phyloP scores from a whole-genome alignment of 495 filamentous ascomycete species.

The Echria macrotheca region DNA sequence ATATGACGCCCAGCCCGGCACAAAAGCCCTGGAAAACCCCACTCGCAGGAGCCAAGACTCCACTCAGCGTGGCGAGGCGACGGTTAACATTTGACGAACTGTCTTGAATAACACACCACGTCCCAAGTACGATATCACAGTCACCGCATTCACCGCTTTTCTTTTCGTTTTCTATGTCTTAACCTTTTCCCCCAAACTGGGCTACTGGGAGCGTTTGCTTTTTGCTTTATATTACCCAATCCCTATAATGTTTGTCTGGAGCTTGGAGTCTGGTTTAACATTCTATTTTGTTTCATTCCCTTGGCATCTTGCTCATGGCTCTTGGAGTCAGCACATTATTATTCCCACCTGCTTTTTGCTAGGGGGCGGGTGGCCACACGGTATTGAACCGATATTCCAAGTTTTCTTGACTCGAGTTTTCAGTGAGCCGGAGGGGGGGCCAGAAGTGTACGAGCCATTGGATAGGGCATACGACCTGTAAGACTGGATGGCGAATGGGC shows the following conservation, averaged over 20 bases:
- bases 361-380: too few species aligned
- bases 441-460: conserved; percentile 1
- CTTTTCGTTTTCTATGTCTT: neutral
- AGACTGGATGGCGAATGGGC: neutral
- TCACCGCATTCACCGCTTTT: neutral
- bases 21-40: conserved; percentile 78
- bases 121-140: neutral
- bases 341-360: too few species aligned
- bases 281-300: too few species aligned
- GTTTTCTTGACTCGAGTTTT: too few species aligned
- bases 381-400: too few species aligned
- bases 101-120: conserved; percentile 1
- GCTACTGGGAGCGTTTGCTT: too few species aligned
- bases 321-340: too few species aligned
- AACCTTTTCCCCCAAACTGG: conserved; percentile 8
- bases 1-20: conserved; percentile 91
- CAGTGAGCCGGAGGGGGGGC: neutral
- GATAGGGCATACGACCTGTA: neutral
- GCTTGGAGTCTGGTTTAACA: too few species aligned
- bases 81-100: conserved; percentile 44
- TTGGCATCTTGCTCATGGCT: too few species aligned
- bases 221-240: too few species aligned
- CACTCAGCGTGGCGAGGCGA: conserved; percentile 35
- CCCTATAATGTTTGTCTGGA: too few species aligned
- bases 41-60: conserved; percentile 39